Evolutionary conservation across 2,329 filamentous ascomycete genomes (phyloP), one percentile per base, ranked within the genome.

Genomic region (Orbilia blumenaviensis): DNA sequence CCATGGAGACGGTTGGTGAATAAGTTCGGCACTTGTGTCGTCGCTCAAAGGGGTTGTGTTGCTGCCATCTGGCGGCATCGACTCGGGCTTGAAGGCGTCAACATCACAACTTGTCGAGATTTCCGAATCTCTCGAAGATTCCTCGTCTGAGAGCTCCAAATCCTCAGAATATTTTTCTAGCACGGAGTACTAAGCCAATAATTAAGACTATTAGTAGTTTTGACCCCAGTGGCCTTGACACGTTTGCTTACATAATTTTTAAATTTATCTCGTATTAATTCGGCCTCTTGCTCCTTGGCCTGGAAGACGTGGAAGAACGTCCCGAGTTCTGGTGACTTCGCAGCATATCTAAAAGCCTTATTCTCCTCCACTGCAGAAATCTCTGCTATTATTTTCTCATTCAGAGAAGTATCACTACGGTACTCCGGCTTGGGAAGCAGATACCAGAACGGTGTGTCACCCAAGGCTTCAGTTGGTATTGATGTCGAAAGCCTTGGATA

Each of bases 361-460:
- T 54, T 54, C 27, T 10, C 27, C 18, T 63, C 71, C 14, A 68
- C n/a, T 29, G 10, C 8, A 1, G 14, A 4, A 9, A 74, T 66
- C 5, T 50, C 62, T 6, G 38, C 27, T 27, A 44, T 46, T 2
- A 75, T 50, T 1, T 66, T 10, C 3, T 68, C 41, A 12, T 62
- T 46, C 18, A 75, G 25, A 0, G 27, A 16, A 2, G 25, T 12
- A 58, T 63, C 41, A 8, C 32, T 64, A 1, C 63, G 62, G 18
- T 75, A 36, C 3, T 48, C 27, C 2, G 16, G 41, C 14, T 62
- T 66, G n/a, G 56, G n/a, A 21, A 74, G 27, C 0, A 56, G 10
- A 21, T 74, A 74, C 69, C 69, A 74, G 12, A 74, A 66, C 0
- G 69, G 62, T 10, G 52, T 44, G 14, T 74, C 63, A 16, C 63